phyloP scores from a whole-genome alignment of 2,329 filamentous ascomycete species.

The Hysterium pulicare region DNA sequence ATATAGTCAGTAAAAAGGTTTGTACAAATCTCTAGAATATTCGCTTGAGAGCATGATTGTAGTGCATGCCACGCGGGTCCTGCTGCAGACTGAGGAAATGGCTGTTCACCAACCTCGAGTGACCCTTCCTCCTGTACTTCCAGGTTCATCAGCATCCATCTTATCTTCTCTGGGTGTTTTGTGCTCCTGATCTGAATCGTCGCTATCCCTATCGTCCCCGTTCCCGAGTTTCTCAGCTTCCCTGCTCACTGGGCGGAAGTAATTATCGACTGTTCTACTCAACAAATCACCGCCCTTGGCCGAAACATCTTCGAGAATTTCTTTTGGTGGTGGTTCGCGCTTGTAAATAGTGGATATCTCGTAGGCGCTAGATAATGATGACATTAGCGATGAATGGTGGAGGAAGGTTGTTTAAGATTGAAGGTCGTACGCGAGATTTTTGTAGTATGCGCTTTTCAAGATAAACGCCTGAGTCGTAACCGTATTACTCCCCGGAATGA shows the following conservation, averaged over 20 bases:
- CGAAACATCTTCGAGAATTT: constrained; percentile 76
- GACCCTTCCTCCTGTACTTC: constrained; percentile 36
- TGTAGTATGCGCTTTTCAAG: constrained; percentile 85
- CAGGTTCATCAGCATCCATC: constrained; percentile 48
- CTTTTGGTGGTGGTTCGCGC: constrained; percentile 79
- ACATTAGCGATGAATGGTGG: constrained; percentile 8
- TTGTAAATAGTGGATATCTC: constrained; percentile 77
- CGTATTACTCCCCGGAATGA: constrained; percentile 71
- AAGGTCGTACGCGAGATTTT: constrained; percentile 64
- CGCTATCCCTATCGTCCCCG: constrained; percentile 54
- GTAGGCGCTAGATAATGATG: constrained; percentile 58
- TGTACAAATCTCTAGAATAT: no score
- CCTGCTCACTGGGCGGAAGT: constrained; percentile 49
- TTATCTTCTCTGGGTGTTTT: constrained; percentile 52
- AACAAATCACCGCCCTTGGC: constrained; percentile 81
- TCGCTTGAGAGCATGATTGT: no score
- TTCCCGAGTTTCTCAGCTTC: constrained; percentile 48
- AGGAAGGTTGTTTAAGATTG: constrained; percentile 1
- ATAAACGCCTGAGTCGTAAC: constrained; percentile 81
- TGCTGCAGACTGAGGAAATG: no score
- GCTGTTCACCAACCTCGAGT: constrained; percentile 35
- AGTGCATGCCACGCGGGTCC: no score
- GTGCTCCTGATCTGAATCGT: constrained; percentile 42
- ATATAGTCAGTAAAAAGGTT: constrained; percentile 28
- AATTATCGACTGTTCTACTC: constrained; percentile 76